phyloP scores from a whole-genome alignment of 805 yeast species.

The Candida orba region DNA sequence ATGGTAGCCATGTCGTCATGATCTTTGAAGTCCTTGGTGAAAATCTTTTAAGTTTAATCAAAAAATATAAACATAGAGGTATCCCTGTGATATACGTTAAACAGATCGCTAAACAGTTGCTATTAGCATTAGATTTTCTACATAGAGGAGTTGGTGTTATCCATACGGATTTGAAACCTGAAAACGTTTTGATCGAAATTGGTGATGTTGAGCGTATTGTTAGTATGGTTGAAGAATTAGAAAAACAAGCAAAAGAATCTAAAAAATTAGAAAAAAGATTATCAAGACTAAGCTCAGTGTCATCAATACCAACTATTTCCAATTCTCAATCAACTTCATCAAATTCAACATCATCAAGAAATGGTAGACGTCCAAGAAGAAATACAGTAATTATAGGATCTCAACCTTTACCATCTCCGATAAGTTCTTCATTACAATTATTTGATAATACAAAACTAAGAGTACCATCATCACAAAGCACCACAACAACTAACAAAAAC shows the following conservation, averaged over 20 bases:
- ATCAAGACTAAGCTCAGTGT: conserved; percentile 24
- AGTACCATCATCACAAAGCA: conserved; percentile 1
- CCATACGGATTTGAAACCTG: conserved; percentile 71
- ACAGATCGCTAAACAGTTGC: conserved; percentile 72
- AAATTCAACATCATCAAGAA: conserved; percentile 21
- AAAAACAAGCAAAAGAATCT: conserved; percentile 39
- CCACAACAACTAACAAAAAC: conserved; percentile 9
- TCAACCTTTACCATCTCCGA: conserved; percentile 87
- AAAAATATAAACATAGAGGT: conserved; percentile 70
- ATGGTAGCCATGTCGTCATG: conserved; percentile 93
- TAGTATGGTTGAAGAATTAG: conserved; percentile 53
- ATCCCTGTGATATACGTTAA: conserved; percentile 72
- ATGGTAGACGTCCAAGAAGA: conserved; percentile 48
- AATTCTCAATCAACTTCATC: conserved; percentile 16
- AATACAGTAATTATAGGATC: conserved; percentile 82
- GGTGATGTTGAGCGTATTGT: conserved; percentile 80
- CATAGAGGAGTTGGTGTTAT: conserved; percentile 70
- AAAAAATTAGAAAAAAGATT: conserved; percentile 35
- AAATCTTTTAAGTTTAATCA: conserved; percentile 76
- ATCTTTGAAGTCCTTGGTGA: conserved; percentile 97
- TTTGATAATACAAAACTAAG: conserved; percentile 23
- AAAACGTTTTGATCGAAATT: conserved; percentile 69
- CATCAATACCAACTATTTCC: conserved; percentile 12
- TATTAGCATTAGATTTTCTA: conserved; percentile 64
- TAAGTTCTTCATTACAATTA: conserved; percentile 38